These are phyloP conservation scores for Pseudocercospora fuligena DNA, from an alignment of 2,329 filamentous ascomycete species.

Conservation along the genomic window DNA sequence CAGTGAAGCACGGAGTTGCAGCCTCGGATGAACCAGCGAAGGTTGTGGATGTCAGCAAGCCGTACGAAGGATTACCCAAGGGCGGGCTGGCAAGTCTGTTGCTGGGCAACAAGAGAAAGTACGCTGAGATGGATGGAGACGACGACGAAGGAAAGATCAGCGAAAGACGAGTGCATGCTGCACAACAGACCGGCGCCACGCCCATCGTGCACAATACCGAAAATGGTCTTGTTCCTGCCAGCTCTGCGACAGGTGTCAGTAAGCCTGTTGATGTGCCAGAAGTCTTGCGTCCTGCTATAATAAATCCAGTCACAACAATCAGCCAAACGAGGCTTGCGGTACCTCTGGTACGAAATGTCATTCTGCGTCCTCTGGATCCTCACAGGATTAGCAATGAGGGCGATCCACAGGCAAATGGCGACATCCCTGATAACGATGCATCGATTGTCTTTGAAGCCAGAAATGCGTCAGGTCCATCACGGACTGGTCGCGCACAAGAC, in stretches of 20 bases:
- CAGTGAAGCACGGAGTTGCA: slow-evolving; percentile 63
- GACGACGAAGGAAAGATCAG: slow-evolving; percentile 72
- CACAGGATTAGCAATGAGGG: slow-evolving; percentile 54
- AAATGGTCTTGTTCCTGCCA: slow-evolving; percentile 78
- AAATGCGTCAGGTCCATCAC: slow-evolving; percentile 70
- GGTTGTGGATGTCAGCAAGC: slow-evolving; percentile 87
- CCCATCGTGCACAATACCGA: slow-evolving; percentile 76
- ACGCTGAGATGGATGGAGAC: slow-evolving; percentile 72
- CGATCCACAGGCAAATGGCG: slow-evolving; percentile 50
- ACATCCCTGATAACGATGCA: slow-evolving; percentile 63
- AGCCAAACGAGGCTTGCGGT: slow-evolving; percentile 87
- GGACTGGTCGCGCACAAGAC: slow-evolving; percentile 64
- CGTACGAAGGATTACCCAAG: slow-evolving; percentile 88
- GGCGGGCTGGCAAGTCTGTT: slow-evolving; percentile 85
- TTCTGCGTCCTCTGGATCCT: slow-evolving; percentile 78
- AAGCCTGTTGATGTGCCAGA: slow-evolving; percentile 64
- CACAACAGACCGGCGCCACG: slow-evolving; percentile 67
- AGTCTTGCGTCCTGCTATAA: slow-evolving; percentile 83
- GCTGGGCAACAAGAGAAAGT: slow-evolving; percentile 91
- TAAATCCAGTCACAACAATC: slow-evolving; percentile 79
- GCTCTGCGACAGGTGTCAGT: slow-evolving; percentile 61
- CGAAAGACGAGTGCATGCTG: slow-evolving; percentile 63
- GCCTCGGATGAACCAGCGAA: slow-evolving; percentile 54
- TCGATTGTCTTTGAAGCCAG: slow-evolving; percentile 80
- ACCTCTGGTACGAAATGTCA: slow-evolving; percentile 81